Evolutionary conservation across 805 yeast species (phyloP).

Genomic region (Lipomyces chichibuensis): DNA sequence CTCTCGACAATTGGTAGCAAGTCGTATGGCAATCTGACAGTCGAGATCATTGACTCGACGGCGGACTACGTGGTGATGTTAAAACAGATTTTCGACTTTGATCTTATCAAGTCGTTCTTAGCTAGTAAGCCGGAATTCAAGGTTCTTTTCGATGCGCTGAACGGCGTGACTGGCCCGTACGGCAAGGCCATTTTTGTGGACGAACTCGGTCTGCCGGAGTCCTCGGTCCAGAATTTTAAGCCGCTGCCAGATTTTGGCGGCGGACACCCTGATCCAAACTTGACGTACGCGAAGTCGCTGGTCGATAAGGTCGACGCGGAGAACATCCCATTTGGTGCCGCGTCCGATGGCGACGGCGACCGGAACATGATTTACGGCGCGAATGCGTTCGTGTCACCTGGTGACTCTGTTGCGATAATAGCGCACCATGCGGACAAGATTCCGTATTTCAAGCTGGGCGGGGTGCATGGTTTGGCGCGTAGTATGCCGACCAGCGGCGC

Average conservation of each 20-base stretch:
- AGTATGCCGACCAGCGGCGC: conserved; percentile 98
- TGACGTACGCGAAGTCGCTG: conserved; percentile 87
- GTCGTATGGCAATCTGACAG: conserved; percentile 61
- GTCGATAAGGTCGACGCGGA: conserved; percentile 84
- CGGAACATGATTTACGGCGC: conserved; percentile 98
- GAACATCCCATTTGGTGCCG: conserved; percentile 91
- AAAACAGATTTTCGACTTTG: conserved; percentile 86
- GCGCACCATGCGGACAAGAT: conserved; percentile 82
- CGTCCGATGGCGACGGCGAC: conserved; percentile 99
- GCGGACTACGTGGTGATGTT: conserved; percentile 75
- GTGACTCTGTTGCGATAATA: conserved; percentile 96
- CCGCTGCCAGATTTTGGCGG: conserved; percentile 96
- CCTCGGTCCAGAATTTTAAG: conserved; percentile 72
- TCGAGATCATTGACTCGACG: conserved; percentile 84
- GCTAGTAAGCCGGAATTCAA: conserved; percentile 58
- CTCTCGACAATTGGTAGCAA: conserved; percentile 58
- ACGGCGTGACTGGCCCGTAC: conserved; percentile 97
- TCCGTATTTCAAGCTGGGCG: conserved; percentile 87
- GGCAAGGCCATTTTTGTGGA: conserved; percentile 82
- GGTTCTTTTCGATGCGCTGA: conserved; percentile 83
- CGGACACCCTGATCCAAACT: conserved; percentile 95
- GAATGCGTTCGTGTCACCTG: conserved; percentile 93
- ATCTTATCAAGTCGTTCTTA: conserved; percentile 73
- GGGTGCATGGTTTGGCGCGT: conserved; percentile 91
- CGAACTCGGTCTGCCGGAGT: conserved; percentile 74